Percentiles rank a stretch among this genome's conserved stretches.
Conservation (phyloP, 139 green algal genomes). For the Chlorella vulgaris region DNA sequence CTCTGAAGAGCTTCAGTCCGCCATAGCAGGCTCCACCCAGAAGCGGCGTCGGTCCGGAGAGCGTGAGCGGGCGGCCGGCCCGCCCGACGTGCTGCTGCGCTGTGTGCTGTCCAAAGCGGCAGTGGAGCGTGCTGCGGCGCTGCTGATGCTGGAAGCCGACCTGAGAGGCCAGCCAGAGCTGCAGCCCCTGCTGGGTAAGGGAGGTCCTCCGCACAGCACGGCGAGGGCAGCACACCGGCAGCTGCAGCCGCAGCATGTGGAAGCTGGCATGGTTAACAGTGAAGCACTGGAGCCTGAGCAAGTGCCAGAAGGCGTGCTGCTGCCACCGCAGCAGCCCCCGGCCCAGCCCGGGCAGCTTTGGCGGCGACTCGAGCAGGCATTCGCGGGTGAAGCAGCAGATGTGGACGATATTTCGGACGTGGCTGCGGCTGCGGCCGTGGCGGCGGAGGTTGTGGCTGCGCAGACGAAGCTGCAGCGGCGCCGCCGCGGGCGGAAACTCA, state of each 20-base stretch:
- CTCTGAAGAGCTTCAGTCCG: background rate
- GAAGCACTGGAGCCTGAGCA: too few species aligned
- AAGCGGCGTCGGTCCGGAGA: background rate
- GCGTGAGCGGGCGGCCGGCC: background rate
- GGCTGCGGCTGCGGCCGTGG: background rate
- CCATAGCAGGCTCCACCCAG: background rate
- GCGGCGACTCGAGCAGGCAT: conserved; percentile 5
- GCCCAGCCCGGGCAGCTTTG: too few species aligned
- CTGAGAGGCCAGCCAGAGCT: conserved; percentile 10
- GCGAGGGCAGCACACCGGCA: too few species aligned
- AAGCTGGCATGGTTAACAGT: too few species aligned
- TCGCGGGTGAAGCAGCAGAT: too few species aligned
- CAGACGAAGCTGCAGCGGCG: background rate
- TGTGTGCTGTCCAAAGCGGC: conserved; percentile 12
- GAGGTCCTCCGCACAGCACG: too few species aligned
- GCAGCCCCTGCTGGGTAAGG: background rate
- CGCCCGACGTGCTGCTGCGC: conserved; percentile 4
- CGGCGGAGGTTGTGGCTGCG: background rate
- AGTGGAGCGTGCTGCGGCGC: background rate
- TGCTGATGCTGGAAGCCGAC: conserved; percentile 22
- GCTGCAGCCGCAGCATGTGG: too few species aligned
- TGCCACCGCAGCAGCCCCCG: conserved; percentile 2
- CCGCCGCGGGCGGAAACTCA: conserved; percentile 6
- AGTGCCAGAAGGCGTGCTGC: background rate
- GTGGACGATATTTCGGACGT: too few species aligned